Base-by-base conservation (phyloP, 1,284 basidiomycete genomes). In the Apiotrichum gracile region DNA sequence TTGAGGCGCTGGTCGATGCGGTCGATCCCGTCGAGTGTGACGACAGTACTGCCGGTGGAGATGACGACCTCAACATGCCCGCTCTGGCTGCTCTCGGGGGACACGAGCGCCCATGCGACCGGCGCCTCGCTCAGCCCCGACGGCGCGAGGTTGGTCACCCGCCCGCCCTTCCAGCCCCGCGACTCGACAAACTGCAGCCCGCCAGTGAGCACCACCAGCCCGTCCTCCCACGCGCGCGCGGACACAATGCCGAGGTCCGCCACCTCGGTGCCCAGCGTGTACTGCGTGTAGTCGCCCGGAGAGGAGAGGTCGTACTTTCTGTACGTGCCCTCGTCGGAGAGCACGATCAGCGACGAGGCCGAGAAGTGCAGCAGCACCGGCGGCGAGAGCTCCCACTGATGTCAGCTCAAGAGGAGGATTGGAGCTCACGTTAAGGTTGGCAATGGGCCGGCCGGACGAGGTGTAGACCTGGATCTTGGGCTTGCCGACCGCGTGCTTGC, bases 261-360 rank as follows among this genome's bases (percentile, higher is more conserved):
- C 0, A 90, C 90, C 44, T 96, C 91, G 10, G 79, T 78, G 3
- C 92, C 92, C 1, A 97, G 80, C 0, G 89, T 88, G 67, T 86
- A 81, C 61, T 94, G 90, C 49, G 82, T 79, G 69, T 94, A 96
- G 62, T 87, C 85, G 39, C 87, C 82, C 69, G 89, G 84, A 43
- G 74, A 63, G 42, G 73, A 71, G 21, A 97, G 79, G 70, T 93
- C 86, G 70, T 97, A 97, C 19, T 97, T 69, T 38, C 94, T 82
- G 69, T 96, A 97, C 10, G 83, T 80, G 17, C 94, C 94, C 64
- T 97, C 91, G 71, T 96, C 91, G 62, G 92, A 91, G 27, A 98
- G 76, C 7, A 94, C 83, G 1, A 87, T 84, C 33, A 97, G 81
- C 47, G 84, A 81, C 64, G 94, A 89, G 1, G 56, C 40, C 1